phyloP scores from a whole-genome alignment of 495 filamentous ascomycete species.

The Apodospora peruviana region DNA sequence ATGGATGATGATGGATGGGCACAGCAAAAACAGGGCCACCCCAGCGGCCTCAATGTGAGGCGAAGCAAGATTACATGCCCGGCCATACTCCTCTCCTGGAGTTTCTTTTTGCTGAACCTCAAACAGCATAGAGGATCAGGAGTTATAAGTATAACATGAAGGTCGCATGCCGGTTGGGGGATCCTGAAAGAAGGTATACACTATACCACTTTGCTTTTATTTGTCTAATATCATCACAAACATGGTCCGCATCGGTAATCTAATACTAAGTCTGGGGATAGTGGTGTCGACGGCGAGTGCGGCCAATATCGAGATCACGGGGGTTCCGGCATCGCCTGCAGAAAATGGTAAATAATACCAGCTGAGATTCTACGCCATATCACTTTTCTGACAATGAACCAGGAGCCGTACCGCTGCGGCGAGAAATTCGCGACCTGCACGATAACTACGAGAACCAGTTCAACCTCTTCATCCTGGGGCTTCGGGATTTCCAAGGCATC shows the following conservation, averaged over 20 bases:
- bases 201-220: too few species aligned
- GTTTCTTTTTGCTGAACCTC: too few species aligned
- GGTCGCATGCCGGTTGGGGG: too few species aligned
- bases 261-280: neutral
- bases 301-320: slow-evolving; percentile 21
- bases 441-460: slow-evolving; percentile 25
- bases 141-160: too few species aligned
- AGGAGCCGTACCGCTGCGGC: slow-evolving; percentile 23
- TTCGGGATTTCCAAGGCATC: slow-evolving; percentile 17
- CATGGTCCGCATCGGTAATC: neutral
- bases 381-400: neutral
- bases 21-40: too few species aligned
- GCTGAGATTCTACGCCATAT: neutral
- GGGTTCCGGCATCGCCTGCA: slow-evolving; percentile 20
- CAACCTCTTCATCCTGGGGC: slow-evolving; percentile 25
- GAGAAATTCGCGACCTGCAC: slow-evolving; percentile 26
- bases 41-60: too few species aligned
- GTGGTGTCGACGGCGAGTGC: slow-evolving; percentile 10
- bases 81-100: too few species aligned
- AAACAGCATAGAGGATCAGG: too few species aligned
- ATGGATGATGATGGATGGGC: too few species aligned
- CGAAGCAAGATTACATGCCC: too few species aligned
- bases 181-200: too few species aligned
- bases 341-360: slow-evolving; percentile 8
- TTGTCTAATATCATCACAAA: neutral